Evolutionary conservation across 2,329 filamentous ascomycete species (phyloP).

Genomic region (Trichoderma sp.): DNA sequence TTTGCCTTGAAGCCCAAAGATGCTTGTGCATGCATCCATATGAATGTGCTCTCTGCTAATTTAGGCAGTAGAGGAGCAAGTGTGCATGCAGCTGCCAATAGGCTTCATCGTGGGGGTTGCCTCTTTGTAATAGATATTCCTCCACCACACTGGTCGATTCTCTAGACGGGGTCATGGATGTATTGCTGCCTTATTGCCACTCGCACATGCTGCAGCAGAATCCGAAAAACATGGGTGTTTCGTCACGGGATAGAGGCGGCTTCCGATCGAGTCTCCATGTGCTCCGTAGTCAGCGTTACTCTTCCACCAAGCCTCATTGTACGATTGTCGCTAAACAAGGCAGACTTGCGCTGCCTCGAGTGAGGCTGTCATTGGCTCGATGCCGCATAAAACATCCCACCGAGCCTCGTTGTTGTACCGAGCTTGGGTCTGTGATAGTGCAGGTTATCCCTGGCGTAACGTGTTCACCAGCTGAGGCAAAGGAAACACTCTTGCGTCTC

Average conservation of each 20-base stretch:
- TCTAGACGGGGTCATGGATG: neutral
- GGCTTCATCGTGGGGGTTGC: constrained; percentile 8
- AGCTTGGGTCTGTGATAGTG: neutral
- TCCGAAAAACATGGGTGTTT: neutral
- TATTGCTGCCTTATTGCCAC: constrained; percentile 6
- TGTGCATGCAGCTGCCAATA: constrained; percentile 7
- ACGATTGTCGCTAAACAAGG: neutral
- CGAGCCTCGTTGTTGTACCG: neutral
- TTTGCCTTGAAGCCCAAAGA: constrained; percentile 1
- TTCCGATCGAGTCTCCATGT: neutral
- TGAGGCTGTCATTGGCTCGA: neutral
- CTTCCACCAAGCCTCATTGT: neutral
- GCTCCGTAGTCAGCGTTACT: neutral
- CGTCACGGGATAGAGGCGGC: constrained; percentile 9
- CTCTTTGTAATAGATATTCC: constrained; percentile 7
- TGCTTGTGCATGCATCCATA: neutral
- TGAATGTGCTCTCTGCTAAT: neutral
- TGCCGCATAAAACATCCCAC: neutral
- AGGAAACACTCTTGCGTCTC: neutral
- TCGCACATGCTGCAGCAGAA: neutral
- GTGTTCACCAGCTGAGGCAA: neutral
- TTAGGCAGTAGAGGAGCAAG: neutral
- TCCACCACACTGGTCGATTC: neutral
- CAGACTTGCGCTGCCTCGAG: neutral
- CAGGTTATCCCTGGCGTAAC: neutral